Evolutionary conservation across 306 rosid genomes (phyloP).

Genomic region (Casuarina cunninghamiana): DNA sequence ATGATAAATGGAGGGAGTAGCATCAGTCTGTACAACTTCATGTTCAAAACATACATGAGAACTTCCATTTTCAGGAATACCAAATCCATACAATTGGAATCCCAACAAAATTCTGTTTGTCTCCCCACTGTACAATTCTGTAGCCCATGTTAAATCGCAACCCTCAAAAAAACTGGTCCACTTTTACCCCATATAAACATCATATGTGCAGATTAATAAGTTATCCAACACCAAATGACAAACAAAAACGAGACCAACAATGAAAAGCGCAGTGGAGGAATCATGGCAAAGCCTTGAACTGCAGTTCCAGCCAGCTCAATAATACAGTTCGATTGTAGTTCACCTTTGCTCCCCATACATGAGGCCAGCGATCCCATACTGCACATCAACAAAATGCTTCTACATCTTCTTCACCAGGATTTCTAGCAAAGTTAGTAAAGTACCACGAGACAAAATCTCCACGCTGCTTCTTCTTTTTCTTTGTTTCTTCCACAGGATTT

Average conservation of each 20-base stretch:
- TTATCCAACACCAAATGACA: constrained; percentile 30
- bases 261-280: constrained; percentile 20
- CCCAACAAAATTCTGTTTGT: constrained; percentile 13
- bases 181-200: constrained; percentile 40
- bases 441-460: constrained; percentile 51
- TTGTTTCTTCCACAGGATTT: not conserved
- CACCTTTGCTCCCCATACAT: constrained; percentile 30
- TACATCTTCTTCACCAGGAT: constrained; percentile 31
- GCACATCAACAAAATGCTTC: constrained; percentile 46
- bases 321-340: constrained; percentile 29
- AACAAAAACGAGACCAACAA: constrained; percentile 37
- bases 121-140: constrained; percentile 51
- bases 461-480: constrained; percentile 27
- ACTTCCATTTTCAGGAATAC: constrained; percentile 30
- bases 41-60: not conserved
- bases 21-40: not conserved
- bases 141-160: constrained; percentile 38
- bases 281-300: not conserved
- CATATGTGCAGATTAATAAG: constrained; percentile 33
- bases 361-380: constrained; percentile 37
- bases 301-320: constrained; percentile 19
- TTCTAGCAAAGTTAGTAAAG: constrained; percentile 40
- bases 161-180: constrained; percentile 29
- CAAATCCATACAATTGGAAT: constrained; percentile 24
- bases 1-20: not conserved